Evolutionary conservation across 805 yeast genomes (phyloP), one percentile per base, ranked within the genome.

Genomic region (Candida gorgasii): DNA sequence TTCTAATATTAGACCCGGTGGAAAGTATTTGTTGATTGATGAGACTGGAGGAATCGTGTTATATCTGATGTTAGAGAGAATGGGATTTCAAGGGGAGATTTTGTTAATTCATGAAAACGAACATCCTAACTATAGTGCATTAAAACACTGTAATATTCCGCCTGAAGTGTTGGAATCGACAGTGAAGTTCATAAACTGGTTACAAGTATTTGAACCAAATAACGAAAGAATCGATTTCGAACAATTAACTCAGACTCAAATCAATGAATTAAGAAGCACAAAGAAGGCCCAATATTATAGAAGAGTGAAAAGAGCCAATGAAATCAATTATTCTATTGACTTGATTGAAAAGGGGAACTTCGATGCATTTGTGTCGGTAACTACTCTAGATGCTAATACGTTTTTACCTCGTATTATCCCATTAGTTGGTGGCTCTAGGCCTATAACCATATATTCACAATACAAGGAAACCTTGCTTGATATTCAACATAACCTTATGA

Each of bases 21-120:
- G 99, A 1, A 80, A 77, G 45, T 93, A 93, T 56, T 67, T 93
- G 16, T 83, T 92, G 3, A 73, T 89, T 42, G 99, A 93, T 57
- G 99, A 93, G 57, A 85, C 96, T n/a, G 90, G 96, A 23, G 97
- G 98, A 5, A 73, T 92, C n/a, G 59, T 93, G 1, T 78, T 86
- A 5, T 86, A 86, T 46, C 88, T 95, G 3, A 72, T 93, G 75
- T 59, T 93, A 63, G 99, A 93, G 60, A 74, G 97, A 58, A 87
- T 95, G 92, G 81, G 80, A 46, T 96, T 96, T 11, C 67, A 79
- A 40, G 84, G 84, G 8, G 58, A 72, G 3, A 79, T 93, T 33
- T 73, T 88, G 2, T 74, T 88, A 15, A 71, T 83, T 1, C 97
- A 93, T 63, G 99, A 93, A 58, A 89, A 89, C 62, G 99, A 93